Evolutionary conservation across 2,329 filamentous ascomycete genomes (phyloP).

Genomic region (Neospermospora avenae): DNA sequence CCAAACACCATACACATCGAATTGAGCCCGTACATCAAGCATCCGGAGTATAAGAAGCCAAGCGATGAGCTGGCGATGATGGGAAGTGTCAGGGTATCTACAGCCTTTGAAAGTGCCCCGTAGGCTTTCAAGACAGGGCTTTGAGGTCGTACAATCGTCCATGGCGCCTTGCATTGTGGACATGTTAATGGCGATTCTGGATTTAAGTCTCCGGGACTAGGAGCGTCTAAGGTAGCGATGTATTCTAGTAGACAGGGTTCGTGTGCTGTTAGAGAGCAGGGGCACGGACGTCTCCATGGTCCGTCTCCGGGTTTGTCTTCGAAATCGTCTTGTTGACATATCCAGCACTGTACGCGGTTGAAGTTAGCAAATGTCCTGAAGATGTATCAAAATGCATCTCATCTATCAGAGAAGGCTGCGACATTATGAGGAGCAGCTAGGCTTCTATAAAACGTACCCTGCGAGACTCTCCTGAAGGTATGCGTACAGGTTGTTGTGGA

Average conservation of each 20-base stretch:
- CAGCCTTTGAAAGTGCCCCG: conserved; percentile 24
- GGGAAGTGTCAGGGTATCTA: conserved; percentile 28
- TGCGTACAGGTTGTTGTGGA: background rate
- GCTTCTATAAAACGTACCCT: conserved; percentile 28
- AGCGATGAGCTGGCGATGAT: conserved; percentile 32
- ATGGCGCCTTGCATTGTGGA: conserved; percentile 84
- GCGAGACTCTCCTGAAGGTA: conserved; percentile 32
- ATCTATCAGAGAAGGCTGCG: too few relatives aligned
- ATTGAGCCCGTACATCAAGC: conserved; percentile 56
- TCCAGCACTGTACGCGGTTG: conserved; percentile 47
- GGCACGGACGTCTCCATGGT: conserved; percentile 83
- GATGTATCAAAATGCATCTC: too few relatives aligned
- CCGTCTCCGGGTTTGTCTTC: conserved; percentile 44
- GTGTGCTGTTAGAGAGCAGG: conserved; percentile 86
- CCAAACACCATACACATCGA: conserved; percentile 66
- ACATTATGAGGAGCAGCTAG: too few relatives aligned
- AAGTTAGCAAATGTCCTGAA: too few relatives aligned
- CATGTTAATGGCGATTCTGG: conserved; percentile 68
- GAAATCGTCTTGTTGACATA: conserved; percentile 57
- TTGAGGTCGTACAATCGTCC: conserved; percentile 70
- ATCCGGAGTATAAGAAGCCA: conserved; percentile 47
- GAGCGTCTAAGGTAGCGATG: conserved; percentile 83
- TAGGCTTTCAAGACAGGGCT: conserved; percentile 59
- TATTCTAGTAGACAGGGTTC: conserved; percentile 87
- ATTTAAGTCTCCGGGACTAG: conserved; percentile 46